Evolutionary conservation across 441 rosid species (phyloP).

Genomic region (Gossypium lobatum): DNA sequence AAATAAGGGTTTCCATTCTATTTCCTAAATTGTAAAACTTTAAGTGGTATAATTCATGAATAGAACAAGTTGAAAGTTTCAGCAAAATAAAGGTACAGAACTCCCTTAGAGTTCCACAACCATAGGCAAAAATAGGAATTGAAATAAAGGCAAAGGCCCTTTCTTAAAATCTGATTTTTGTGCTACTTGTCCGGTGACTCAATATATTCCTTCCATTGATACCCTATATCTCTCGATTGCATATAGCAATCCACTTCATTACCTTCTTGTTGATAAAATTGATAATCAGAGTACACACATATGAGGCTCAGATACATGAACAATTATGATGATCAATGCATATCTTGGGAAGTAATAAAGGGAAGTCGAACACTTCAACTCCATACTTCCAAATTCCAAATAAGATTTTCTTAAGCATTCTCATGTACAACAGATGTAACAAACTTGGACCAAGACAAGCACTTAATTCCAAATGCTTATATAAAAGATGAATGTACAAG

Average conservation of each 20-base stretch:
- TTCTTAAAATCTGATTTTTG: background rate
- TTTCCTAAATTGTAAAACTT: background rate
- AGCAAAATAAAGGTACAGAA: background rate
- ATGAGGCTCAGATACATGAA: background rate
- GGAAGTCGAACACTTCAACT: background rate
- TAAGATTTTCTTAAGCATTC: background rate
- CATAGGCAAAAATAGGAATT: background rate
- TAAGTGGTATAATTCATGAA: background rate
- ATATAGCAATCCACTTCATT: background rate
- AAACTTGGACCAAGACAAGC: background rate
- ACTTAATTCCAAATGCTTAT: background rate
- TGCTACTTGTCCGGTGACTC: background rate
- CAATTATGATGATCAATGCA: background rate
- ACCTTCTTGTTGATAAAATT: background rate
- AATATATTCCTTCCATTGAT: background rate
- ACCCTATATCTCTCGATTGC: background rate
- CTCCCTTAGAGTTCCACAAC: background rate
- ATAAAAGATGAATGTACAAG: background rate
- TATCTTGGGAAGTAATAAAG: background rate
- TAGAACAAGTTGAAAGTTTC: background rate
- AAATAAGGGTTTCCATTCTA: background rate
- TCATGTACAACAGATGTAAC: background rate
- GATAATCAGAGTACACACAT: background rate
- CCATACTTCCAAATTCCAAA: background rate
- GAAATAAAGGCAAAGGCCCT: background rate